Evolutionary conservation across 305 asterid species (phyloP), one percentile per base, ranked within the genome.

Genomic region (Solanum chacoense): DNA sequence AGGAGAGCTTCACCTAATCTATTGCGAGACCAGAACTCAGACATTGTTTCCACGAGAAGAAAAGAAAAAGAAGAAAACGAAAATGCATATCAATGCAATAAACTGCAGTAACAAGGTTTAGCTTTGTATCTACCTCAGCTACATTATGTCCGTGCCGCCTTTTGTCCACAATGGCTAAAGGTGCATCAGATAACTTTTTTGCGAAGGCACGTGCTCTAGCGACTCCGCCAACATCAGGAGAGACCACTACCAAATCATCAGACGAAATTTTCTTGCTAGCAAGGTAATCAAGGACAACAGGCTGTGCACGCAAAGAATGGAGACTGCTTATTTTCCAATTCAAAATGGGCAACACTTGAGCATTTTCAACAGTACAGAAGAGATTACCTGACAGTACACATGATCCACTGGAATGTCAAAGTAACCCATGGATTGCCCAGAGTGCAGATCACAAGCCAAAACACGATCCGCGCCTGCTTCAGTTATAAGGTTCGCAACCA

Each of bases 221-320:
- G 89, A 96, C 99, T 38, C 99, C 99, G 86, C 99, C 99, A 91
- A 96, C 99, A 90, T 96, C 99, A 63, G 99, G 99, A 84, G 99
- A 96, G 88, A 96, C 99, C 91, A 96, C 99, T 28, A 96, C 99
- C 92, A 96, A 92, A 91, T 96, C 99, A 90, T 90, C 91, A 18
- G 98, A 94, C 89, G 89, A 88, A 87, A 95, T 93, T 91, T 91
- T 94, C 94, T 96, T 96, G 97, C 98, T 96, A 76, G 99, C 99
- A 90, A 96, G 98, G 91, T 96, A 96, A 93, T 96, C 99, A 87
- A 96, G 99, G 93, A 96, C 94, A 90, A 96, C 99, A 90, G 99
- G 98, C 99, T 86, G 92, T 88, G 86, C 72, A 91, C 11, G 14
- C 89, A 87, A 74, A 88, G 65, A 74, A 88, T 84, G 73, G 65